Evolutionary conservation across 2,329 filamentous ascomycete genomes (phyloP), one percentile per base, ranked within the genome.

Genomic region (Ampelomyces quisqualis): DNA sequence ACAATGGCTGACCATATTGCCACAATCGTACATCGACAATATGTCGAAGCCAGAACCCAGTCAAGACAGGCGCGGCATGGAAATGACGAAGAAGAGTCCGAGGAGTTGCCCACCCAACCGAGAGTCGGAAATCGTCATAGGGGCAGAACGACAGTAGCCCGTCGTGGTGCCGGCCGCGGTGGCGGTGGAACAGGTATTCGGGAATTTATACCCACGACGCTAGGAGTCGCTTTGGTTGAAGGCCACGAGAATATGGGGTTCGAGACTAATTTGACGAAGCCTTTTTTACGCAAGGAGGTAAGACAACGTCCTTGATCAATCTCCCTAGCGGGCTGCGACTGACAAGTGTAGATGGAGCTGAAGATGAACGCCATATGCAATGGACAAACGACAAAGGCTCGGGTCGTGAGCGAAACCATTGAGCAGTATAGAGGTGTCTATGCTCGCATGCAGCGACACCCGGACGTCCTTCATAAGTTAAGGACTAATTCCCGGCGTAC

Each of bases 1-100:
- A 98, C 93, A 1, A 98, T 98, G 93, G 93, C 93, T 0, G 93
- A 98, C 59, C 93, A 98, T 64, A 98, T 98, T 59, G 83, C 88
- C 43, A 98, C 91, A 69, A 95, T 98, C 57, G 90, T 96, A 68
- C 82, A 90, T 43, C 78, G 93, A 44, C 78, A 90, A 55, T 98
- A 98, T 60, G 91, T 90, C 34, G 80, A 82, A 41, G 84, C 86
- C 62, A 62, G 81, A 70, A 62, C 76, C 60, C 77, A 70, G 71
- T 68, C 21, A 67, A 63, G 13, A 69, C 67, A 22, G 72, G 73
- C 41, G 66, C 55, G 11, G 51, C 54, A 51, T 69, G 73, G 5
- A 70, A 77, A 52, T 72, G 74, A 11, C 70, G 75, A 32, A 54
- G 63, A 35, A n/a, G n/a, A n/a, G n/a, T n/a, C n/a, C n/a, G n/a